Conservation (phyloP, 1,284 basidiomycete genomes). For the Paramarasmius palmivorus region DNA sequence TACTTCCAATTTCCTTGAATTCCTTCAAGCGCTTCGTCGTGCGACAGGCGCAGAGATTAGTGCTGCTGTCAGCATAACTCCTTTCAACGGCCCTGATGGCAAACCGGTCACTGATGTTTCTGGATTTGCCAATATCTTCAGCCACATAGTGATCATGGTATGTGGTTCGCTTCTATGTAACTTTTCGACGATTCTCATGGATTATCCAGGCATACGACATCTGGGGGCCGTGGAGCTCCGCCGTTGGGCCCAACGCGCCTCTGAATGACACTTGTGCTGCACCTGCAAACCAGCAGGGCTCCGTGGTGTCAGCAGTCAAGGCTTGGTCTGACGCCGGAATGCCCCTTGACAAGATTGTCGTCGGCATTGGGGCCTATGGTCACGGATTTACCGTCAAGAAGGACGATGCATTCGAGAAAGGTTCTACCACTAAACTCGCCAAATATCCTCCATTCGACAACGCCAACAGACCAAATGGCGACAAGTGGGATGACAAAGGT, state of each 20-base stretch:
- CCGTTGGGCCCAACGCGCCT: constrained; percentile 77
- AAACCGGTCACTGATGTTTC: constrained; percentile 56
- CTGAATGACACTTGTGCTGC: constrained; percentile 77
- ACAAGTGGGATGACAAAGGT: constrained; percentile 3
- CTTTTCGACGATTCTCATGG: no score
- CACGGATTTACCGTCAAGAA: not conserved
- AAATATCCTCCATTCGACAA: constrained; percentile 1
- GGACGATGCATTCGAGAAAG: not conserved
- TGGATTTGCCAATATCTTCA: constrained; percentile 24
- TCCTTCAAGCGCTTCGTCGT: constrained; percentile 71
- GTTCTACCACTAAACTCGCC: not conserved
- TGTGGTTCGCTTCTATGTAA: no score
- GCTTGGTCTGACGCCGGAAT: constrained; percentile 25
- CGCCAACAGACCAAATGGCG: not conserved
- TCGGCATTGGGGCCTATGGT: constrained; percentile 4
- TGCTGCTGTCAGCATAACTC: constrained; percentile 54
- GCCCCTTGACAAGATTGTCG: not conserved
- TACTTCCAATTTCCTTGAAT: constrained; percentile 67
- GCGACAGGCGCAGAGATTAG: constrained; percentile 63
- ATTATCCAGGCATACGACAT: no score
- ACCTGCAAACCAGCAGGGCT: constrained; percentile 61
- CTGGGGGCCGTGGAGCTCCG: constrained; percentile 31
- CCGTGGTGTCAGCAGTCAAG: constrained; percentile 69
- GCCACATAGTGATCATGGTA: constrained; percentile 9
- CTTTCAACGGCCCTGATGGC: constrained; percentile 55